A percentile compares a stretch with the other conserved stretches of the same genome.
Evolutionary conservation across 495 filamentous ascomycete species (phyloP).

Genomic region (Entonaema liquescens): DNA sequence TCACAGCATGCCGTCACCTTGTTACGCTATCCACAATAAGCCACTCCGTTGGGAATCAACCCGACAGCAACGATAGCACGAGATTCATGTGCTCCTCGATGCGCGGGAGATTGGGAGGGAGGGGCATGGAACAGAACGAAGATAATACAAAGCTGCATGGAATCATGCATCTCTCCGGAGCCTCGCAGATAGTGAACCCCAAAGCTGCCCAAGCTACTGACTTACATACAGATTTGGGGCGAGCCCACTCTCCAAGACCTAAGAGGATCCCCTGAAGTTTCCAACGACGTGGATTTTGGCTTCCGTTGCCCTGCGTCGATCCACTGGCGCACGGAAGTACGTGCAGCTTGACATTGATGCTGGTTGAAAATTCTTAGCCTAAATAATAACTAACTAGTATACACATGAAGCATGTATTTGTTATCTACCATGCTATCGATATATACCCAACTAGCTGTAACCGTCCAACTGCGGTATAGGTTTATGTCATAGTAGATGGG

Average conservation of each 20-base stretch:
- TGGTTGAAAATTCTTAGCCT: constrained; percentile 20
- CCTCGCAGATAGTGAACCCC: constrained; percentile 39
- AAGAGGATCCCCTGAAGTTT: constrained; percentile 27
- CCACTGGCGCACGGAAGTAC: constrained; percentile 40
- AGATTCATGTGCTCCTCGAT: constrained; percentile 40
- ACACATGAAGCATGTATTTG: not conserved
- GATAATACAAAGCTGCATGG: constrained; percentile 43
- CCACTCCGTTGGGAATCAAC: constrained; percentile 42
- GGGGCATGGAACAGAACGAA: constrained; percentile 20
- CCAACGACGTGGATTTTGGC: constrained; percentile 45
- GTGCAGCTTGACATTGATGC: constrained; percentile 31
- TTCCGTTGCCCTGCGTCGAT: constrained; percentile 41
- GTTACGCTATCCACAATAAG: constrained; percentile 44
- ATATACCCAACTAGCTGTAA: not conserved
- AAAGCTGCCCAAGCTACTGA: constrained; percentile 12
- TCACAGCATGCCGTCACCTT: constrained; percentile 45
- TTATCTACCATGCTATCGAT: not conserved
- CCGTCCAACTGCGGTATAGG: not conserved
- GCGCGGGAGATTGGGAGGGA: constrained; percentile 10
- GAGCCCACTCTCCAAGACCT: constrained; percentile 19
- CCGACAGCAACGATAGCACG: constrained; percentile 48
- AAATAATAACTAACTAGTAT: not conserved
- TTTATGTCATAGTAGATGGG: not conserved
- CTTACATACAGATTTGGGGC: constrained; percentile 14
- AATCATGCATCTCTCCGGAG: constrained; percentile 45